phyloP scores from a whole-genome alignment of 164 flowering plant species.

The Warburgia ugandensis region DNA sequence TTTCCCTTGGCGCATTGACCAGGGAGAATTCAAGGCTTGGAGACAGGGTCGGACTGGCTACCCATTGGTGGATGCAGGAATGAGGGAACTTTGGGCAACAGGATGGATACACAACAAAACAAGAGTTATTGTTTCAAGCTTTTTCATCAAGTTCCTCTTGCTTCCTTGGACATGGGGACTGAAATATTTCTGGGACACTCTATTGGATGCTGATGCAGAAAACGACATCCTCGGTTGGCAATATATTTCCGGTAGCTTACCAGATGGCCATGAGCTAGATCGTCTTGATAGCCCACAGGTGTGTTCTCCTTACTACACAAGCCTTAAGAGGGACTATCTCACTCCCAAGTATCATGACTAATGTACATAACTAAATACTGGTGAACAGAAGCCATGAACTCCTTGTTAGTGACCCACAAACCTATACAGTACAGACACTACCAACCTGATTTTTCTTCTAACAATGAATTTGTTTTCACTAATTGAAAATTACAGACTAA shows the following conservation, averaged over 20 bases:
- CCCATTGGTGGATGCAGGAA: slow-evolving; percentile 93
- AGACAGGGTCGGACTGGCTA: slow-evolving; percentile 90
- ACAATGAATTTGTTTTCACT: too few relatives aligned
- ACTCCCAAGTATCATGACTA: background rate
- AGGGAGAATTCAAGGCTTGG: slow-evolving; percentile 70
- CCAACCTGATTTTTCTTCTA: too few relatives aligned
- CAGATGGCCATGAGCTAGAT: slow-evolving; percentile 88
- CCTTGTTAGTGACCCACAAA: too few relatives aligned
- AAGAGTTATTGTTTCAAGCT: slow-evolving; percentile 79
- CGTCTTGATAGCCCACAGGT: slow-evolving; percentile 87
- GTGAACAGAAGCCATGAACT: background rate
- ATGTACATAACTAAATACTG: background rate
- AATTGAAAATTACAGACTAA: too few relatives aligned
- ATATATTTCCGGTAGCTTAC: slow-evolving; percentile 90
- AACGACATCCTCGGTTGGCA: slow-evolving; percentile 96
- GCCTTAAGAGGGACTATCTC: background rate
- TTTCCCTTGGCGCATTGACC: slow-evolving; percentile 68
- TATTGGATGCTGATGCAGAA: slow-evolving; percentile 90
- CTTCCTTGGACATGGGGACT: slow-evolving; percentile 98
- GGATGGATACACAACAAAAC: slow-evolving; percentile 88
- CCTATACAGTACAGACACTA: too few relatives aligned
- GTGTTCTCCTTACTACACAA: background rate
- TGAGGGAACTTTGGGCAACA: slow-evolving; percentile 98
- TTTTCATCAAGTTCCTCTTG: slow-evolving; percentile 70
- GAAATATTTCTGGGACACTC: slow-evolving; percentile 98